Conservation (phyloP, 2,329 filamentous ascomycete genomes). For the Aspergillus sojae region DNA sequence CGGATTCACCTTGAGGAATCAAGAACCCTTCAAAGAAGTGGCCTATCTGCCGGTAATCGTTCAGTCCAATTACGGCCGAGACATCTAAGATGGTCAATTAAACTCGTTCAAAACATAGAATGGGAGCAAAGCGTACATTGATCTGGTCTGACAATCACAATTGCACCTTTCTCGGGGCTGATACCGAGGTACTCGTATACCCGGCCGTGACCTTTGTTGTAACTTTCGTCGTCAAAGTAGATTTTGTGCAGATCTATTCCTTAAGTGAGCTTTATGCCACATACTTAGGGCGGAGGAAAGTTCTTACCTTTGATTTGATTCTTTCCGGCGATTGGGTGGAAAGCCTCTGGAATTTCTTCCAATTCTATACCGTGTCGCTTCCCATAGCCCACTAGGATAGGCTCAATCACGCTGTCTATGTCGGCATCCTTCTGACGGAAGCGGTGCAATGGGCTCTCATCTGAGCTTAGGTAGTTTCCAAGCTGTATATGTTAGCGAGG, state of each 20-base stretch:
- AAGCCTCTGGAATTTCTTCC: conserved; percentile 57
- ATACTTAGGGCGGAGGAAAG: not conserved
- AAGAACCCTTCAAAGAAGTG: conserved; percentile 41
- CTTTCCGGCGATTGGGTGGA: conserved; percentile 59
- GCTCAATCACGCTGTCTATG: conserved; percentile 60
- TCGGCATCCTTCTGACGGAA: conserved; percentile 50
- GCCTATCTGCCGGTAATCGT: conserved; percentile 36
- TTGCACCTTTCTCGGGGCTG: conserved; percentile 46
- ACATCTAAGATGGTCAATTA: conserved; percentile 34
- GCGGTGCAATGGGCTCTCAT: conserved; percentile 42
- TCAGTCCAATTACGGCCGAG: conserved; percentile 39
- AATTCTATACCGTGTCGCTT: conserved; percentile 54
- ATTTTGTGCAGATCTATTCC: conserved; percentile 59
- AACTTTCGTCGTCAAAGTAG: conserved; percentile 59
- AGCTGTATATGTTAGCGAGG: conserved; percentile 29
- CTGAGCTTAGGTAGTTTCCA: conserved; percentile 44
- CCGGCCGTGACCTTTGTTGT: conserved; percentile 59
- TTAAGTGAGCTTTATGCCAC: not conserved
- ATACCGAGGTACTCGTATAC: conserved; percentile 62
- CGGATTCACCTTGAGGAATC: conserved; percentile 16
- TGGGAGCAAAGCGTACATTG: conserved; percentile 52
- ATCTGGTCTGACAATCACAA: conserved; percentile 63
- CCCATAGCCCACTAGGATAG: conserved; percentile 56
- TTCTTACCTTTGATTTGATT: conserved; percentile 57
- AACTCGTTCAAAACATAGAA: not conserved